Percentiles rank a stretch among this genome's conserved stretches.
These are phyloP conservation scores for Heliamphora pulchella DNA, from an alignment of 179 eudicot genomes.

Conservation along the genomic window DNA sequence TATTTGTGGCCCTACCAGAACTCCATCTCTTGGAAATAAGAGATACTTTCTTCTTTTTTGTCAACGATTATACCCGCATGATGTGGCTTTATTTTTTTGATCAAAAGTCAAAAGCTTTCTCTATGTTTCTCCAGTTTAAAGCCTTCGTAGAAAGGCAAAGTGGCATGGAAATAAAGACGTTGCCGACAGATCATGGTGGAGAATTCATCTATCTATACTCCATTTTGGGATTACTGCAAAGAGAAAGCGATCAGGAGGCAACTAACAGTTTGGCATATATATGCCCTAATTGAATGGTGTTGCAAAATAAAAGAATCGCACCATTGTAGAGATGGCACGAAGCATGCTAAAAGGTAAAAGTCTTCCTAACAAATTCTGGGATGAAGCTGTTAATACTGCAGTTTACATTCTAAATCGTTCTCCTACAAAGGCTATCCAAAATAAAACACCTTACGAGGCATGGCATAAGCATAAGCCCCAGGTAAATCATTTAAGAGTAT, in stretches of 20 bases:
- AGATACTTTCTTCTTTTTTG: background rate
- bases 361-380: background rate
- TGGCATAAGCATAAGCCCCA: background rate
- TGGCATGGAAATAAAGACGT: background rate
- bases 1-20: background rate
- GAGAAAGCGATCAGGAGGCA: background rate
- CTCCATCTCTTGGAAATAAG: background rate
- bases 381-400: background rate
- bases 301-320: background rate
- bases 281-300: background rate
- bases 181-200: background rate
- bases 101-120: background rate
- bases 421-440: background rate
- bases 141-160: constrained; percentile 1
- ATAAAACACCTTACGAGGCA: background rate
- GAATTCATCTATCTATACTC: background rate
- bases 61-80: constrained; percentile 4
- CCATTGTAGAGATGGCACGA: background rate
- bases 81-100: background rate
- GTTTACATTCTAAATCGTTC: background rate
- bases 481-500: background rate
- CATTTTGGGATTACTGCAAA: background rate
- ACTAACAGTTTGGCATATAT: background rate
- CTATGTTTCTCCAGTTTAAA: background rate
- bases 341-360: background rate